Evolutionary conservation across 306 rosid genomes (phyloP), one percentile per base, ranked within the genome.

Genomic region (Potentilla sterilis): DNA sequence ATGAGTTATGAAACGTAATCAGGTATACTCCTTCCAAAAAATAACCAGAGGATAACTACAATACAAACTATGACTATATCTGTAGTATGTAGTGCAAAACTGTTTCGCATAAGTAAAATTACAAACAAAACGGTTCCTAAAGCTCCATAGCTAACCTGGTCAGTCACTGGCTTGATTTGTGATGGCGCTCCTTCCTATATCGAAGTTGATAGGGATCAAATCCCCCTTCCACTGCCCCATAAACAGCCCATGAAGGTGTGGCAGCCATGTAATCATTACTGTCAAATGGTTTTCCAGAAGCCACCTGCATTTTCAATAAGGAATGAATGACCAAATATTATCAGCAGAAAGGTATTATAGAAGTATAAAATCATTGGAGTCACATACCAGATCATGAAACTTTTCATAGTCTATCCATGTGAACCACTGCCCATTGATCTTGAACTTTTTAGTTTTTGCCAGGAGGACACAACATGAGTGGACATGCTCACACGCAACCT

Each of bases 361-460:
- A 78, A 46, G 51, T 83, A 72, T 13, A 51, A 62, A 83, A 67
- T 15, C 12, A 42, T 49, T 44, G 16, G 14, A 24, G 69, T 58
- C 47, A 78, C 92, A 18, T 54, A 93, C 99, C 97, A 95, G 84
- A 78, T 90, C 92, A 75, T 95, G 97, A 74, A 95, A 95, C 83
- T 88, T 95, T 52, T 89, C 97, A 57, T 95, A 95, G 78, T 95
- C 97, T 75, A 95, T 95, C 99, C 99, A 95, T 1, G 99, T 95
- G 84, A 86, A 77, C 99, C 99, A 95, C 71, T 84, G 90, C 76
- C 92, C 97, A 48, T 90, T 79, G 79, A 92, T 82, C 89, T 86
- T 92, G 90, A 92, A 95, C 83, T 95, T 92, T n/a, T 83, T 87
- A 43, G 97, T 83, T 69, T 89, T 92, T 70, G 96, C 99, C 68